Evolutionary conservation across 1,284 basidiomycete species (phyloP).

Genomic region (Ustilago xerochloae): DNA sequence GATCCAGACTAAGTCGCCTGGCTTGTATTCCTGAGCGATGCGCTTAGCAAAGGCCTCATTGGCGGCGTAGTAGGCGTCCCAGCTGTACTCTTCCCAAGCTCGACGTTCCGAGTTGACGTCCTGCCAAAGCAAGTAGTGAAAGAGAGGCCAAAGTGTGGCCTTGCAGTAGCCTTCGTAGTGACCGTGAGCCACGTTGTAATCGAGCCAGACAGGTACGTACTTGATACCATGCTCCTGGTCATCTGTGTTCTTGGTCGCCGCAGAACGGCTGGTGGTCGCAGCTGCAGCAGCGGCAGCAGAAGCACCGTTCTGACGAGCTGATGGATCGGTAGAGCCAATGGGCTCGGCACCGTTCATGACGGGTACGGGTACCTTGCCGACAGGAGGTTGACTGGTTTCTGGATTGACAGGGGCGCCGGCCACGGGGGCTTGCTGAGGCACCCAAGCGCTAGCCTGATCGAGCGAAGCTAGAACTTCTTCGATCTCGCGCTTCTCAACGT

Average conservation of each 20-base stretch:
- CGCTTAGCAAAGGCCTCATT: conserved; percentile 86
- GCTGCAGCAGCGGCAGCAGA: conserved; percentile 69
- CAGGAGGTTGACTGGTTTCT: conserved; percentile 27
- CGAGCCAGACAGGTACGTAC: conserved; percentile 91
- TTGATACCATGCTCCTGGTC: conserved; percentile 68
- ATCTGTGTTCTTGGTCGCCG: conserved; percentile 68
- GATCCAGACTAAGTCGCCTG: conserved; percentile 81
- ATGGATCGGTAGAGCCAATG: conserved; percentile 44
- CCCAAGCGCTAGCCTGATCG: conserved; percentile 60
- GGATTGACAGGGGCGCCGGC: conserved; percentile 43
- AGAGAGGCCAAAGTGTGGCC: conserved; percentile 94
- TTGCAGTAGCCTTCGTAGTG: conserved; percentile 97
- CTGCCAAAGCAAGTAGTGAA: conserved; percentile 98
- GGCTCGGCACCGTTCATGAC: conserved; percentile 67
- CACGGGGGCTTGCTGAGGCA: conserved; percentile 50
- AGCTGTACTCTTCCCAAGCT: conserved; percentile 78
- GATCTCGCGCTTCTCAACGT: conserved; percentile 58
- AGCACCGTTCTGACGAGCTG: conserved; percentile 23
- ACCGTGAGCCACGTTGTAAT: conserved; percentile 87
- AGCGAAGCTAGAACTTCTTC: conserved; percentile 62
- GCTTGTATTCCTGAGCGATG: conserved; percentile 80
- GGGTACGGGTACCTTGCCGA: conserved; percentile 49
- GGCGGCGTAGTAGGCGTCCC: conserved; percentile 83
- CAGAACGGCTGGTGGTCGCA: conserved; percentile 71
- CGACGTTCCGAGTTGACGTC: conserved; percentile 75